phyloP scores from a whole-genome alignment of 148 eudicot species.

The Silene conica region DNA sequence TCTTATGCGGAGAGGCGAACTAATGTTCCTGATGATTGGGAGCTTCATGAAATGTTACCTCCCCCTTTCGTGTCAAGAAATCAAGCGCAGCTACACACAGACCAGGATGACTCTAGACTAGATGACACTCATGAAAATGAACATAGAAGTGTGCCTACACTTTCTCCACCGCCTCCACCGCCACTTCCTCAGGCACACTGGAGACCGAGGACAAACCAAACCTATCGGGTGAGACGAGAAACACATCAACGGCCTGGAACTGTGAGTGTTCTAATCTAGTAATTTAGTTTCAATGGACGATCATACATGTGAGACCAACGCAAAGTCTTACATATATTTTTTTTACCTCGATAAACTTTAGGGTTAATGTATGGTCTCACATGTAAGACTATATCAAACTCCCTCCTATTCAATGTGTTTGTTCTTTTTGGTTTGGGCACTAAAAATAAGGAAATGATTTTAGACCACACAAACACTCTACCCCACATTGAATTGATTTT shows the following conservation, averaged over 20 bases:
- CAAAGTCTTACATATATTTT: background rate
- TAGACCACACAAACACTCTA: too few species aligned
- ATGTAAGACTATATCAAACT: too few species aligned
- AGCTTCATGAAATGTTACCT: slow-evolving; percentile 40
- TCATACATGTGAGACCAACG: background rate
- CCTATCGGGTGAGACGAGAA: slow-evolving; percentile 40
- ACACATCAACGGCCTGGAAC: slow-evolving; percentile 40
- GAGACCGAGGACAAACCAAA: slow-evolving; percentile 38
- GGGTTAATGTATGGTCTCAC: background rate
- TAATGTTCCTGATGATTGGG: slow-evolving; percentile 60
- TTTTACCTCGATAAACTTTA: too few species aligned
- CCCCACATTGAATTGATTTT: too few species aligned
- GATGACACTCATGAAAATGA: slow-evolving; percentile 26
- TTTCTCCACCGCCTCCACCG: slow-evolving; percentile 32
- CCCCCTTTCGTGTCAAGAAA: slow-evolving; percentile 37
- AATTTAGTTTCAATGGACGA: background rate
- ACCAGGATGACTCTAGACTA: slow-evolving; percentile 30
- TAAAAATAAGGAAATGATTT: too few species aligned
- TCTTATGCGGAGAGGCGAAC: slow-evolving; percentile 77
- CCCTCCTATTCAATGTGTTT: too few species aligned
- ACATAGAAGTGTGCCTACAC: slow-evolving; percentile 25
- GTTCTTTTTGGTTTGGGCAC: too few species aligned
- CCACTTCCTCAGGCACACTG: slow-evolving; percentile 35
- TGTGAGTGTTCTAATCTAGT: slow-evolving; percentile 38
- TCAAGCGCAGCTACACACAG: slow-evolving; percentile 34